Evolutionary conservation across 257 asterid species (phyloP).

Genomic region (Nicotiana sylvestris): DNA sequence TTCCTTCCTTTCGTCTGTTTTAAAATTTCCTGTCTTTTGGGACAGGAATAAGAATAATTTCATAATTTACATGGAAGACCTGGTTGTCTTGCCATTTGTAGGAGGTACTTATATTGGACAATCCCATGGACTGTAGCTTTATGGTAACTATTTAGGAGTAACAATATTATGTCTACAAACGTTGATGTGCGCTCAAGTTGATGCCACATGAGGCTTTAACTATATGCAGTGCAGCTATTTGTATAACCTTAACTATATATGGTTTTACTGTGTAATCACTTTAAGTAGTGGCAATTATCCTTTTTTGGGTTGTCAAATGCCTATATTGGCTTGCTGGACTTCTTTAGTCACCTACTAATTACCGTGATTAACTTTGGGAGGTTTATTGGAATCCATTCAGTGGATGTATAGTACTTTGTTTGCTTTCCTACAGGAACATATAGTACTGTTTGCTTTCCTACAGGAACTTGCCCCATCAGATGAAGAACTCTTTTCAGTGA

Average conservation of each 20-base stretch:
- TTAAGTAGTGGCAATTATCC: not conserved
- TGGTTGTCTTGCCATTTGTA: slow-evolving; percentile 52
- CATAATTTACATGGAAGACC: slow-evolving; percentile 40
- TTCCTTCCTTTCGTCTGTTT: slow-evolving; percentile 27
- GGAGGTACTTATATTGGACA: slow-evolving; percentile 53
- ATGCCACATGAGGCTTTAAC: slow-evolving; percentile 15
- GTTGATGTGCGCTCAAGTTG: slow-evolving; percentile 27
- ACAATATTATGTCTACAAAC: slow-evolving; percentile 35
- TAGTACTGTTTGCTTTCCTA: not conserved
- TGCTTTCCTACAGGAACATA: slow-evolving; percentile 2
- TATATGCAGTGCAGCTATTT: not conserved
- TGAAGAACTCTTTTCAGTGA: slow-evolving; percentile 18
- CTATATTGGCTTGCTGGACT: not conserved
- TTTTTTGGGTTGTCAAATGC: not conserved
- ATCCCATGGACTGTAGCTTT: slow-evolving; percentile 43
- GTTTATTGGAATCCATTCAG: not conserved
- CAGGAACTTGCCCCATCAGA: slow-evolving; percentile 15
- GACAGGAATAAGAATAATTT: slow-evolving; percentile 42
- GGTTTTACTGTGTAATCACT: not conserved
- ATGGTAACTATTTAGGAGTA: slow-evolving; percentile 39
- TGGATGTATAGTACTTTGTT: not conserved
- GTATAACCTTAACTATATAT: not conserved
- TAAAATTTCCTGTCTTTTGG: slow-evolving; percentile 27
- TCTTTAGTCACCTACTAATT: not conserved
- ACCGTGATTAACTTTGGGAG: not conserved